These are phyloP conservation scores for Debaryomyces nepalensis DNA, from an alignment of 1,139 yeast species.

Conservation along the genomic window DNA sequence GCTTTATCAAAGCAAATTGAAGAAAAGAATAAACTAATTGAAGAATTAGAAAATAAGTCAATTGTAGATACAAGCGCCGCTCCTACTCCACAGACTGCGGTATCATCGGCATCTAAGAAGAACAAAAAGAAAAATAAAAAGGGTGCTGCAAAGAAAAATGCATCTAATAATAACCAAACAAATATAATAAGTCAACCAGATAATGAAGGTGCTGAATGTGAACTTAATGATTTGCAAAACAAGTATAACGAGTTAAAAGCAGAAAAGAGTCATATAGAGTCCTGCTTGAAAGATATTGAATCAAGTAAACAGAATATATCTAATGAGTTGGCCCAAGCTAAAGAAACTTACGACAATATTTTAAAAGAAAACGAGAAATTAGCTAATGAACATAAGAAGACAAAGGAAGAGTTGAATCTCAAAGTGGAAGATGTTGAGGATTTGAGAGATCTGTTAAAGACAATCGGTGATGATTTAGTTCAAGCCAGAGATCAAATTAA, in stretches of 20 bases:
- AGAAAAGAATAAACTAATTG: constrained; percentile 7
- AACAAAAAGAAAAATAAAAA: constrained; percentile 21
- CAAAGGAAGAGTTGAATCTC: constrained; percentile 26
- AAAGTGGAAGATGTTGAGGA: constrained; percentile 58
- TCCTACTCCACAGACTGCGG: background rate
- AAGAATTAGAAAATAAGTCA: constrained; percentile 13
- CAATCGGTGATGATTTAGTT: constrained; percentile 78
- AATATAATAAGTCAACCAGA: background rate
- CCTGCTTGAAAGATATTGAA: constrained; percentile 6
- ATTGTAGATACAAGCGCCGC: background rate
- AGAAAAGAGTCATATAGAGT: constrained; percentile 6
- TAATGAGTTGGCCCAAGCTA: constrained; percentile 14
- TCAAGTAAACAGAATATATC: constrained; percentile 14
- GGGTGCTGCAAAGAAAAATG: constrained; percentile 1
- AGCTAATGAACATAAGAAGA: constrained; percentile 18
- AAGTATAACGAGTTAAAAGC: constrained; percentile 4
- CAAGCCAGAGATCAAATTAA: constrained; percentile 49
- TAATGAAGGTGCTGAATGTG: background rate
- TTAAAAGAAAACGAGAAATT: constrained; percentile 24
- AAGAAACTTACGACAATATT: constrained; percentile 15
- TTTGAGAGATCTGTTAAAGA: constrained; percentile 71
- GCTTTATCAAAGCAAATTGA: constrained; percentile 10
- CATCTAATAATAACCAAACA: background rate
- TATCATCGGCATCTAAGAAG: constrained; percentile 15
- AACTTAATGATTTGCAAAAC: background rate